phyloP scores from a whole-genome alignment of 2,329 filamentous ascomycete genomes.

The Neocucurbitaria cava region DNA sequence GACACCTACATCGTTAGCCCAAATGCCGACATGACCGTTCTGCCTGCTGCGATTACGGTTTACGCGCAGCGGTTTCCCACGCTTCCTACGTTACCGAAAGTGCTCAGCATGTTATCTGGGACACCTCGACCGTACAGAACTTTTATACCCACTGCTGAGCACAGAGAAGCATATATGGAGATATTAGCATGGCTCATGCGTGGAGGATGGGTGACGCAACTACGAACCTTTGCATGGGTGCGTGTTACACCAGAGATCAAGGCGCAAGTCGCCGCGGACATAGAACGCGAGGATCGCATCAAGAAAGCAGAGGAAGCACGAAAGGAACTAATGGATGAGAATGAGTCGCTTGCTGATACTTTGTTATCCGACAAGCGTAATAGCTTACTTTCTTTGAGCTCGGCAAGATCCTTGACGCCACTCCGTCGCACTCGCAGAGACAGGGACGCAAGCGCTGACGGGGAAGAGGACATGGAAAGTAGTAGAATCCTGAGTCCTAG shows the following conservation, averaged over 20 bases:
- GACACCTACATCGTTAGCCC: conserved; percentile 93
- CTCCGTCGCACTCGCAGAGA: conserved; percentile 32
- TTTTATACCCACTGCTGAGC: conserved; percentile 85
- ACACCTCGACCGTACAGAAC: conserved; percentile 82
- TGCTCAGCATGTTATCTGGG: conserved; percentile 82
- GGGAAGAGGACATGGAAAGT: conserved; percentile 36
- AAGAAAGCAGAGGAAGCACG: conserved; percentile 41
- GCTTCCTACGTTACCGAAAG: conserved; percentile 81
- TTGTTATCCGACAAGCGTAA: conserved; percentile 41
- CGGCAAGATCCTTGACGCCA: conserved; percentile 38
- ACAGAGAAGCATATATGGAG: conserved; percentile 84
- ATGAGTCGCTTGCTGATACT: conserved; percentile 35
- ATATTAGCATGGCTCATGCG: conserved; percentile 94
- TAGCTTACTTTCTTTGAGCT: conserved; percentile 35
- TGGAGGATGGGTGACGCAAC: conserved; percentile 90
- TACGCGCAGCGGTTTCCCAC: conserved; percentile 85
- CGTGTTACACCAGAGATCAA: conserved; percentile 83
- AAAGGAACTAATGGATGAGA: conserved; percentile 41
- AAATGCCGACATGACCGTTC: conserved; percentile 78
- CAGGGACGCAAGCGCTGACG: conserved; percentile 22
- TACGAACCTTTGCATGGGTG: conserved; percentile 90
- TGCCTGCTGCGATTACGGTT: conserved; percentile 71
- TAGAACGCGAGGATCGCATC: conserved; percentile 57
- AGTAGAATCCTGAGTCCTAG: conserved; percentile 40
- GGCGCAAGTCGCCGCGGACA: conserved; percentile 75